Evolutionary conservation across 2,329 filamentous ascomycete genomes (phyloP), one percentile per base, ranked within the genome.

Genomic region (Fusarium denticulatum): DNA sequence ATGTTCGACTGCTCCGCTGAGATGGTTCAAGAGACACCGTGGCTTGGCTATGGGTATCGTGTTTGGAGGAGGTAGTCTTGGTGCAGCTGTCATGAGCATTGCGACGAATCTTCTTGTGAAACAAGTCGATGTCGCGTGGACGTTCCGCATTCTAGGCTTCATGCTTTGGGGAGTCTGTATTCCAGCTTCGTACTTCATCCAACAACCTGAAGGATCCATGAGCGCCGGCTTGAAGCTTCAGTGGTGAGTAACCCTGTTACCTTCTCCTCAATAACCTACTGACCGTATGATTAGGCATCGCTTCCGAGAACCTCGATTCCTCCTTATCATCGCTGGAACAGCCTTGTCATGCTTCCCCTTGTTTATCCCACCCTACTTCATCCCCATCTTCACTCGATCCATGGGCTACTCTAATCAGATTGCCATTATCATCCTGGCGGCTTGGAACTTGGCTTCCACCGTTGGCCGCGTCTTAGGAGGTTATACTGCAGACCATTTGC

Each of bases 381-480:
- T 78, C 1, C 76, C 77, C 1, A 64, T 79, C 5, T 79, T 78
- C 50, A 66, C 75, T 1, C 65, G 73, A 14, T 78, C 74, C 1
- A 77, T 79, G 66, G 77, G 77, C 3, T 74, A 79, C 39, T 74
- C 77, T 0, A 68, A 74, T 7, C 77, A 80, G 28, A 64, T 72
- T 2, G 76, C 71, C 0, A 73, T 79, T 12, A 39, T 73, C 7
- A 76, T 71, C 3, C 56, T 80, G 3, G 79, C 79, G 3, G 76
- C 72, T 1, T 80, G 79, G 79, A 80, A 80, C n/a, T 20, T 80
- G 14, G 78, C 79, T 11, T 80, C 79, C 0, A 78, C 78, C 0
- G 47, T 79, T 4, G 79, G 79, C 0, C 77, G 79, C 1, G 67
- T 80, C 1, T 34, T 67, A 2, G 77, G 76, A 1, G 79, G 79